phyloP scores from a whole-genome alignment of 768 basidiomycete species.

The Rickenella mellea region DNA sequence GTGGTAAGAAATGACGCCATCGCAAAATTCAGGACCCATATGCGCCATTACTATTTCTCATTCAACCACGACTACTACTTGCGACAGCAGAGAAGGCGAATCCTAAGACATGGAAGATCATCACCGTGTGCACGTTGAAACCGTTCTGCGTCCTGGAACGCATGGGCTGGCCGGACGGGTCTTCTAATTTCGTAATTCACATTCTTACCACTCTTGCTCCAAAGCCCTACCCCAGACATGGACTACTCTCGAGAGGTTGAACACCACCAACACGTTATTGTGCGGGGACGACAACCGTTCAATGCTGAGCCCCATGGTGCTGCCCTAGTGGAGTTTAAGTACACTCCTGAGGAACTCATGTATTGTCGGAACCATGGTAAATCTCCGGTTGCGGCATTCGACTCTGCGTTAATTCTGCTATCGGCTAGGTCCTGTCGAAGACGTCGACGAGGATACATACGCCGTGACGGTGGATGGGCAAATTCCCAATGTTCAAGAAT shows the following conservation, averaged over 20 bases:
- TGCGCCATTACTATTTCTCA: no score
- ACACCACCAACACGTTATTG: constrained; percentile 36
- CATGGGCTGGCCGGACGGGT: no score
- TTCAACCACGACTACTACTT: no score
- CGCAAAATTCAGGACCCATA: no score
- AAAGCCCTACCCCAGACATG: constrained; percentile 23
- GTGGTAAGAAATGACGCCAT: no score
- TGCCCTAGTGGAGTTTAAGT: constrained; percentile 44
- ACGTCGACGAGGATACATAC: constrained; percentile 14
- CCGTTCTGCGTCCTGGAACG: no score
- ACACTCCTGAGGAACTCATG: constrained; percentile 55
- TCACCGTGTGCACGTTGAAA: no score
- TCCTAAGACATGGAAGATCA: no score
- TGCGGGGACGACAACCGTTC: constrained; percentile 43
- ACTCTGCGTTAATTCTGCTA: constrained; percentile 20
- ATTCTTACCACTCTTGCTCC: neutral
- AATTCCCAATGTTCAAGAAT: constrained; percentile 8
- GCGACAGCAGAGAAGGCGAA: no score
- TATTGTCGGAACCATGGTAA: constrained; percentile 69
- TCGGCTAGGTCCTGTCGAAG: constrained; percentile 16
- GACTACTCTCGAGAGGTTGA: constrained; percentile 38
- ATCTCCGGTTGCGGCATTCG: constrained; percentile 9
- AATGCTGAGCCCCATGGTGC: constrained; percentile 59
- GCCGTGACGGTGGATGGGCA: constrained; percentile 19
- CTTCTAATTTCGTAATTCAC: no score